These are phyloP conservation scores for Zychaea mexicana DNA, from an alignment of 371 early-diverging fungal species.

Conservation along the genomic window DNA sequence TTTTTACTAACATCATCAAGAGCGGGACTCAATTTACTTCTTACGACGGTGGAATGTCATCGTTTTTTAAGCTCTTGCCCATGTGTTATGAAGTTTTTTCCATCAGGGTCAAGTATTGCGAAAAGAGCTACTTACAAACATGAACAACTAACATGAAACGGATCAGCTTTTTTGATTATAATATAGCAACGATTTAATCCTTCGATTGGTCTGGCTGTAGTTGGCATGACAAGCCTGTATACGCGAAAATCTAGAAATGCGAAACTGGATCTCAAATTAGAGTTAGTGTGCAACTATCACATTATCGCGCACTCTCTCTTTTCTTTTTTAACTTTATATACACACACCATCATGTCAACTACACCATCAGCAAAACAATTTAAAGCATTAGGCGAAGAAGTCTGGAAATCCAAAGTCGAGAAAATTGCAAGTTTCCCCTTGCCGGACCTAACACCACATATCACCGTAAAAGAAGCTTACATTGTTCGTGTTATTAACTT, in stretches of 20 bases:
- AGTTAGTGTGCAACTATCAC: background rate
- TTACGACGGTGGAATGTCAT: too few relatives aligned
- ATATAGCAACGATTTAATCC: too few relatives aligned
- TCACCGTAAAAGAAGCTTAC: too few relatives aligned
- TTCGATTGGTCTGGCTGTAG: too few relatives aligned
- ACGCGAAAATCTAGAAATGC: background rate
- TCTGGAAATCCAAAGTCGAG: slow-evolving; percentile 93
- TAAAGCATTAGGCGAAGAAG: slow-evolving; percentile 87
- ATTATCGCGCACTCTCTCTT: background rate
- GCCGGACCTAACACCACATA: too few relatives aligned
- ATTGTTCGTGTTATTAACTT: background rate
- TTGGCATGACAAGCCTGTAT: too few relatives aligned
- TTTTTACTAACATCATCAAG: too few relatives aligned
- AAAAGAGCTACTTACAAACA: background rate
- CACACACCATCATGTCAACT: slow-evolving; percentile 30
- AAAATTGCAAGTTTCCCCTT: slow-evolving; percentile 75
- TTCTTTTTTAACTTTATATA: background rate
- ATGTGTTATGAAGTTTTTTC: background rate
- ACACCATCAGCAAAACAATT: slow-evolving; percentile 63
- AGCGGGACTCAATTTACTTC: background rate
- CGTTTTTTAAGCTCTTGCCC: too few relatives aligned
- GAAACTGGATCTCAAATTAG: background rate
- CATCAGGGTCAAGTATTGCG: background rate
- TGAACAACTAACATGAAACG: too few relatives aligned
- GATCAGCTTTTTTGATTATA: too few relatives aligned